A percentile compares a stretch with the other conserved stretches of the same genome.
phyloP scores from a whole-genome alignment of 805 yeast genomes.

The Myxozyma geophila region DNA sequence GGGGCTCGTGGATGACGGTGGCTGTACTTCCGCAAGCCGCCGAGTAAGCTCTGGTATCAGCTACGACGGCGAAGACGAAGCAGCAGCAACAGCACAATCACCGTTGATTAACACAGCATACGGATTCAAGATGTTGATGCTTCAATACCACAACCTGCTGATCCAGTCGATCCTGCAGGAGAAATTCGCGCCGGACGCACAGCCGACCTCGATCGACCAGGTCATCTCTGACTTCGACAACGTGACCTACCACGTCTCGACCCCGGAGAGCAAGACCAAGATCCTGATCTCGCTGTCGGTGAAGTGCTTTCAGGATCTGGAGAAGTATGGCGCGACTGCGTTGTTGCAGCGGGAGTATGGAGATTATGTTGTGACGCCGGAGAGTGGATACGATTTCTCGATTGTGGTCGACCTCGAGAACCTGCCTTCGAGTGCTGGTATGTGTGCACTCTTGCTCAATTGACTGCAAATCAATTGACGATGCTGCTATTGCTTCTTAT shows the following conservation, averaged over 20 bases:
- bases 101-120: background rate
- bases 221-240: constrained; percentile 94
- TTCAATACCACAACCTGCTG: constrained; percentile 82
- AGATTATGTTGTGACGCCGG: constrained; percentile 57
- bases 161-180: constrained; percentile 80
- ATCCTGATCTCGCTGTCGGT: constrained; percentile 71
- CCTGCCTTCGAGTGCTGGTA: constrained; percentile 44
- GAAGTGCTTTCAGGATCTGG: constrained; percentile 77
- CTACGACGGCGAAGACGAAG: background rate
- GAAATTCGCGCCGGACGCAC: constrained; percentile 58
- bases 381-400: constrained; percentile 82
- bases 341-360: constrained; percentile 54
- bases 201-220: constrained; percentile 61
- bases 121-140: constrained; percentile 65
- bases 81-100: background rate
- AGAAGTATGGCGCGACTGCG: constrained; percentile 58
- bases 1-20: background rate
- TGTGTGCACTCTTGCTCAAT: background rate
- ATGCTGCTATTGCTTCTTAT: background rate
- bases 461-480: background rate
- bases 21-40: constrained; percentile 15
- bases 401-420: constrained; percentile 64
- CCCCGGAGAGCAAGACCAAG: constrained; percentile 73
- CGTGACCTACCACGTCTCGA: constrained; percentile 90
- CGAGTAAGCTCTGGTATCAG: background rate